Evolutionary conservation across 306 rosid genomes (phyloP).

Genomic region (Medicago ruthenica): DNA sequence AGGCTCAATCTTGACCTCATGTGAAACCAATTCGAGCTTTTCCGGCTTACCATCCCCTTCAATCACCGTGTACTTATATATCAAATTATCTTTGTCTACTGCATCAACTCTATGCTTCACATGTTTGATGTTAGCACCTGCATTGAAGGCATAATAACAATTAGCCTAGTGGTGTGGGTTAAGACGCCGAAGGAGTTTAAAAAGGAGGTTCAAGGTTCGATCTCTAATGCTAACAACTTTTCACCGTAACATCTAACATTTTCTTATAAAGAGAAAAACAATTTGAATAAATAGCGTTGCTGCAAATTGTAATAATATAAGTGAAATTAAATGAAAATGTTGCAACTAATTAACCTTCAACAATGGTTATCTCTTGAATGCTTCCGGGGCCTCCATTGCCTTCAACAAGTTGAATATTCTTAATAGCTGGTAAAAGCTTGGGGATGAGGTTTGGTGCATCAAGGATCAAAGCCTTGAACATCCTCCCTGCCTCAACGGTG

Average conservation of each 20-base stretch:
- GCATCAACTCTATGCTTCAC: conserved; percentile 54
- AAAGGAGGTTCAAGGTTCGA: not conserved
- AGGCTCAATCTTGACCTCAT: conserved; percentile 50
- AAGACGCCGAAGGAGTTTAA: not conserved
- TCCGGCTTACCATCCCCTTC: conserved; percentile 43
- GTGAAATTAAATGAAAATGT: not conserved
- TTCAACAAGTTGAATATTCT: conserved; percentile 53
- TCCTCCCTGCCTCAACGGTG: conserved; percentile 46
- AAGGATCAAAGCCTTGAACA: conserved; percentile 76
- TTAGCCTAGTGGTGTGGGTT: not conserved
- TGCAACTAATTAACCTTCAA: conserved; percentile 53
- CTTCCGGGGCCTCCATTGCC: conserved; percentile 79
- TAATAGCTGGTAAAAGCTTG: conserved; percentile 59
- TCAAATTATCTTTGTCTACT: conserved; percentile 45
- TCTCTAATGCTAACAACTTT: not conserved
- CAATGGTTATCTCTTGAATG: conserved; percentile 61
- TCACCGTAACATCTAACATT: no score
- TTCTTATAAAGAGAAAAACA: no score
- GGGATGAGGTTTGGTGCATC: conserved; percentile 63
- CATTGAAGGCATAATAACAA: conserved; percentile 5
- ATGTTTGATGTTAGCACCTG: conserved; percentile 39
- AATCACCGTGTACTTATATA: conserved; percentile 40
- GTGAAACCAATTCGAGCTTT: conserved; percentile 41
- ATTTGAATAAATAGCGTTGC: no score
- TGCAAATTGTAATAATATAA: not conserved